Percentiles rank a stretch among this genome's conserved stretches.
These are phyloP conservation scores for Casuarina equisetifolia DNA, from an alignment of 306 rosid species.

Conservation along the genomic window DNA sequence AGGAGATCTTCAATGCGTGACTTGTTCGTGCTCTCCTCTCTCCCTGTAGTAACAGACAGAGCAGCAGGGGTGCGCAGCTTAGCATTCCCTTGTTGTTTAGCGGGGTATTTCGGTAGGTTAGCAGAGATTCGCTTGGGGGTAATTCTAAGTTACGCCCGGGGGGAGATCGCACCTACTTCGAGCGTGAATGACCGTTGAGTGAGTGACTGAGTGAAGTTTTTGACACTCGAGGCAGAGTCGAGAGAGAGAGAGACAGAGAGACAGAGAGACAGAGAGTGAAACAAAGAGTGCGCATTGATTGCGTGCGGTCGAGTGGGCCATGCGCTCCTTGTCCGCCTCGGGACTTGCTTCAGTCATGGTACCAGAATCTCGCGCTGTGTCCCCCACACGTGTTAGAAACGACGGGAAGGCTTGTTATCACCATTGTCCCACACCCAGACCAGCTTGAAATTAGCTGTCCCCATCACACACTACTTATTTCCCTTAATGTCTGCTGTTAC, in stretches of 20 bases:
- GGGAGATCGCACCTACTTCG: not conserved
- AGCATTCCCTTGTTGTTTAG: conserved; percentile 6
- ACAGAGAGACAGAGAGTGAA: not conserved
- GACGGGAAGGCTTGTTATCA: not conserved
- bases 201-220: not conserved
- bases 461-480: too few species aligned
- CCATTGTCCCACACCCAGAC: not conserved
- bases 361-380: not conserved
- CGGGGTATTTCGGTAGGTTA: not conserved
- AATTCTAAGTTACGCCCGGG: conserved; percentile 7
- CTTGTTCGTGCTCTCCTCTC: not conserved
- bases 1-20: not conserved
- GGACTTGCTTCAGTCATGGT: conserved; percentile 12
- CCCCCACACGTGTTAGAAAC: conserved; percentile 4
- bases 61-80: conserved; percentile 26
- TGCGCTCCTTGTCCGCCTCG: not conserved
- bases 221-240: not conserved
- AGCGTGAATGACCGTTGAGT: conserved; percentile 11
- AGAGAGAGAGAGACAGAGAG: not conserved
- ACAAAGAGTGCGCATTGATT: not conserved
- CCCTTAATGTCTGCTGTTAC: too few species aligned
- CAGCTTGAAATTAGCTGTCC: too few species aligned
- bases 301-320: conserved; percentile 23
- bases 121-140: not conserved
- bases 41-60: not conserved